phyloP scores from a whole-genome alignment of 768 basidiomycete species.

The Boletus coccyginus region DNA sequence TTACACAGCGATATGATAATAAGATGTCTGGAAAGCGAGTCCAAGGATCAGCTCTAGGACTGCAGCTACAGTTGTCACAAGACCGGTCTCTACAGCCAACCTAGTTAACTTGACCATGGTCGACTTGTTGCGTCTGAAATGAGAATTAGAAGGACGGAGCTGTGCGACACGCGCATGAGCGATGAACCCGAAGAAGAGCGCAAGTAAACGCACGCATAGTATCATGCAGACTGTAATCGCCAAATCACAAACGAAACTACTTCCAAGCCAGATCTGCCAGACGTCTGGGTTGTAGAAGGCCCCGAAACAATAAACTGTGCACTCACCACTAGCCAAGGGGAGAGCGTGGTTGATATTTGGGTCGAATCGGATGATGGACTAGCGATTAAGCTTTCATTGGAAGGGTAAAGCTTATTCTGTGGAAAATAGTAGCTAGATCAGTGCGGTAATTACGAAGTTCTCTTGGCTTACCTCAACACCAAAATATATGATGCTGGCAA shows the following conservation, averaged over 20 bases:
- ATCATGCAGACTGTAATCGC: conserved; percentile 22
- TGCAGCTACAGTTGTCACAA: conserved; percentile 17
- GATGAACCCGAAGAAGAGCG: neutral
- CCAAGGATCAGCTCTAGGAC: conserved; percentile 18
- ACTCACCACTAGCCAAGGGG: conserved; percentile 13
- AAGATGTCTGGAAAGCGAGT: neutral
- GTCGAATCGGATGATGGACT: too few relatives aligned
- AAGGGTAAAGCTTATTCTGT: conserved; percentile 2
- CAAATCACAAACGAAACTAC: conserved; percentile 17
- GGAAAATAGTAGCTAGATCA: neutral
- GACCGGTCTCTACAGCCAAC: conserved; percentile 25
- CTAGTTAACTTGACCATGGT: conserved; percentile 12
- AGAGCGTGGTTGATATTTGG: neutral
- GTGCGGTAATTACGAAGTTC: neutral
- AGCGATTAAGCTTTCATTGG: neutral
- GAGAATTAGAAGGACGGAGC: conserved; percentile 13
- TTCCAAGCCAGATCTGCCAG: conserved; percentile 21
- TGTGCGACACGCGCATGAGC: neutral
- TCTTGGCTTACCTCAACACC: neutral
- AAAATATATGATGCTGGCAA: conserved; percentile 13
- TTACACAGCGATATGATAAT: conserved; percentile 20
- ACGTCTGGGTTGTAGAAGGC: neutral
- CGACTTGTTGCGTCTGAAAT: conserved; percentile 1
- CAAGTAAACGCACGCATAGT: conserved; percentile 2
- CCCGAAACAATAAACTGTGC: too few relatives aligned